Percentiles rank a stretch among this genome's conserved stretches.
Evolutionary conservation across 306 rosid species (phyloP).

Genomic region (Quillaja saponaria): DNA sequence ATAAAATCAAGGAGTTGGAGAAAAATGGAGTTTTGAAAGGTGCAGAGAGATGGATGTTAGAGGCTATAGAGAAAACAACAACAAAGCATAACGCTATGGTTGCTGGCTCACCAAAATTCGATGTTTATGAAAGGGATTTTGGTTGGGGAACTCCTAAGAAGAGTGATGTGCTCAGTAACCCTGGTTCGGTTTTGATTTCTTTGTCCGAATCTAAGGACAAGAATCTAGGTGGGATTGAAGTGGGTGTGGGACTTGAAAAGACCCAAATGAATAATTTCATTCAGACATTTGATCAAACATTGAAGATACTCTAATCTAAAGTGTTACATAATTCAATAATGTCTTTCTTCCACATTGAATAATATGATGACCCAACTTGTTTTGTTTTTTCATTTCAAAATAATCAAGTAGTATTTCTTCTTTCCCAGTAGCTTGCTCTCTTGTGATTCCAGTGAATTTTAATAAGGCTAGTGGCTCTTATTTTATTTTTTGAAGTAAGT

Average conservation of each 20-base stretch:
- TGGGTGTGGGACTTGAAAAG: constrained; percentile 37
- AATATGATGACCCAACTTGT: too few relatives aligned
- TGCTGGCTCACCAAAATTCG: constrained; percentile 49
- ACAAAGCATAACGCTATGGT: not conserved
- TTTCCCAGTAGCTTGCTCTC: too few relatives aligned
- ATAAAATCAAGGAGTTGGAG: constrained; percentile 24
- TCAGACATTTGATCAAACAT: constrained; percentile 8
- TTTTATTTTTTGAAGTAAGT: too few relatives aligned
- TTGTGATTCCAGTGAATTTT: too few relatives aligned
- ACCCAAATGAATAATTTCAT: constrained; percentile 26
- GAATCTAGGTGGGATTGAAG: constrained; percentile 34
- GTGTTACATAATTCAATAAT: too few relatives aligned
- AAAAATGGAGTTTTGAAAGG: constrained; percentile 29
- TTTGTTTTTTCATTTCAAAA: too few relatives aligned
- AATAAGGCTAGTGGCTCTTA: too few relatives aligned
- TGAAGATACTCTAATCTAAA: not conserved
- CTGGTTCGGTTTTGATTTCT: constrained; percentile 26
- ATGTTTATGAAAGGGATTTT: constrained; percentile 44
- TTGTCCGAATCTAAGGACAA: constrained; percentile 32
- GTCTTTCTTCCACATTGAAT: too few relatives aligned
- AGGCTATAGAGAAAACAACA: not conserved
- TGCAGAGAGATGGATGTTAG: constrained; percentile 32
- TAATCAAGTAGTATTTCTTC: too few relatives aligned
- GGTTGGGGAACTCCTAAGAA: constrained; percentile 60
- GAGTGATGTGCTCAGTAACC: constrained; percentile 37